These are phyloP conservation scores for Ocimum tenuiflorum DNA, from an alignment of 257 asterid genomes.

Conservation along the genomic window DNA sequence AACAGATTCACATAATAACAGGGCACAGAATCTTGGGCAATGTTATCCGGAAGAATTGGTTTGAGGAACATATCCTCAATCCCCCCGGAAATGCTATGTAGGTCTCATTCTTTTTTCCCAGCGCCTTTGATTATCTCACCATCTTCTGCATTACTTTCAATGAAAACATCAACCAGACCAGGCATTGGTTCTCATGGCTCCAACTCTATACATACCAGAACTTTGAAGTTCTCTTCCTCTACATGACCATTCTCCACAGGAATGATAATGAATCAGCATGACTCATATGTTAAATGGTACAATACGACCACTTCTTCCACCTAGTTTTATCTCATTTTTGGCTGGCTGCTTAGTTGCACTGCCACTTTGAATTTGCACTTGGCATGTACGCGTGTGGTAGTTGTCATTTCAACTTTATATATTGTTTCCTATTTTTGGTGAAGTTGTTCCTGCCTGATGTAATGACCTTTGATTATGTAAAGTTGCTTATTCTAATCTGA, in stretches of 20 bases:
- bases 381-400: slow-evolving; percentile 6
- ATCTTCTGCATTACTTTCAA: slow-evolving; percentile 71
- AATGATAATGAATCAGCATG: slow-evolving; percentile 53
- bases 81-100: slow-evolving; percentile 66
- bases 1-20: slow-evolving; percentile 51
- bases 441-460: not conserved
- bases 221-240: slow-evolving; percentile 45
- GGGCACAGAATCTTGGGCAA: slow-evolving; percentile 36
- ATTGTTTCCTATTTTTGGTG: not conserved
- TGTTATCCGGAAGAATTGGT: slow-evolving; percentile 67
- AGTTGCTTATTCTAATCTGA: no score
- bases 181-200: slow-evolving; percentile 91
- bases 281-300: no score
- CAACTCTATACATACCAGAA: slow-evolving; percentile 64
- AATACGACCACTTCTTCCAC: no score
- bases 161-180: slow-evolving; percentile 60
- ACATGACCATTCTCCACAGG: slow-evolving; percentile 49
- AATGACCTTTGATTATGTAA: no score
- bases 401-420: no score
- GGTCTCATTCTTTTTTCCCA: no score
- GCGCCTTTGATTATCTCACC: slow-evolving; percentile 65
- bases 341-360: no score
- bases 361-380: no score
- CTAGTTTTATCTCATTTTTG: no score
- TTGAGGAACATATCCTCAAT: slow-evolving; percentile 93